Evolutionary conservation across 2,329 filamentous ascomycete genomes (phyloP).

Genomic region (Arthrinium puccinioides): DNA sequence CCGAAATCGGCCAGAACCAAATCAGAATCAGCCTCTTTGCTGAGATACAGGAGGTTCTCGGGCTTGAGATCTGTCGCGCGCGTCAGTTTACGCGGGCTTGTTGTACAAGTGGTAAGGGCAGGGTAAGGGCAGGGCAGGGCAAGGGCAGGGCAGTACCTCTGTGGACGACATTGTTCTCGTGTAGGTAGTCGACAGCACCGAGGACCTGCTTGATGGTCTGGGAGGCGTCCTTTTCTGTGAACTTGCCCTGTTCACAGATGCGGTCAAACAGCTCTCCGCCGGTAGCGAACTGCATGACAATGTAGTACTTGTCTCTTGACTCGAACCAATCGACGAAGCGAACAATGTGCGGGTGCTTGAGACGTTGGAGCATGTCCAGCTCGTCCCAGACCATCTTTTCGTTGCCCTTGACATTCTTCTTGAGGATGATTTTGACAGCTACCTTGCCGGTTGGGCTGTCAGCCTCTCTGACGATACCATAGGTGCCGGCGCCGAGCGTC

Average conservation of each 20-base stretch:
- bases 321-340: constrained; percentile 99
- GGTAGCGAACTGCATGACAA: constrained; percentile 91
- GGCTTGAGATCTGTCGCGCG: constrained; percentile 78
- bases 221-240: constrained; percentile 96
- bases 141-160: too few species aligned
- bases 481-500: constrained; percentile 92
- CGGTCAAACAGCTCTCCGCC: constrained; percentile 96
- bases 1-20: constrained; percentile 95
- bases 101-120: neutral
- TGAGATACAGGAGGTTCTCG: constrained; percentile 93
- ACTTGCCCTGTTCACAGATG: constrained; percentile 96
- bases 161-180: constrained; percentile 92
- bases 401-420: constrained; percentile 98
- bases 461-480: constrained; percentile 95
- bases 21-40: constrained; percentile 66
- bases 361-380: constrained; percentile 81
- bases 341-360: constrained; percentile 94
- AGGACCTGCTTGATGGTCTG: constrained; percentile 93
- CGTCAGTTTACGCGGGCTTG: too few species aligned
- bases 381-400: constrained; percentile 99
- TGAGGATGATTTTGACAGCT: constrained; percentile 97
- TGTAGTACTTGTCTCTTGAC: constrained; percentile 99
- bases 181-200: constrained; percentile 87
- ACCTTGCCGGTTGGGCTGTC: constrained; percentile 79
- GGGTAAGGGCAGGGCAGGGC: too few species aligned